Percentiles rank a stretch among this genome's conserved stretches.
Conservation (phyloP, 768 basidiomycete species). For the Russula earlei region DNA sequence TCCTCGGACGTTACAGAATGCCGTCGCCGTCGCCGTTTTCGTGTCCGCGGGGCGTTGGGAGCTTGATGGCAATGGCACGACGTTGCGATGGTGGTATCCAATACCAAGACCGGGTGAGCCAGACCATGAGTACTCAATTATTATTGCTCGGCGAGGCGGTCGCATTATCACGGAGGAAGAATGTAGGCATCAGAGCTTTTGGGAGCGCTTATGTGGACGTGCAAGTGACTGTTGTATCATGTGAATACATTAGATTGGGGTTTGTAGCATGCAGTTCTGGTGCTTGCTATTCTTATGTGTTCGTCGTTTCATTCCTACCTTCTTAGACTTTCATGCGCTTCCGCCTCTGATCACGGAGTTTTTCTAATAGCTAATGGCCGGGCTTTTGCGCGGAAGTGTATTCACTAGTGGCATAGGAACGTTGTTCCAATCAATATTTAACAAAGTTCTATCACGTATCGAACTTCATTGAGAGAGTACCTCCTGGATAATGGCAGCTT, state of each 20-base stretch:
- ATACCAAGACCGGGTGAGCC: constrained; percentile 25
- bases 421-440: too few relatives aligned
- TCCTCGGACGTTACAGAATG: constrained; percentile 32
- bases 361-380: constrained; percentile 4
- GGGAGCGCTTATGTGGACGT: constrained; percentile 14
- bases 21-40: constrained; percentile 41
- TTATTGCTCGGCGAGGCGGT: constrained; percentile 25
- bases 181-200: constrained; percentile 4
- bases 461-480: too few relatives aligned
- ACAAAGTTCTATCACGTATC: too few relatives aligned
- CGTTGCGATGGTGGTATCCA: constrained; percentile 35
- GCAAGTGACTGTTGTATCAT: constrained; percentile 12
- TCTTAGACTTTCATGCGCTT: neutral
- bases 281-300: neutral
- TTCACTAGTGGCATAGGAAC: constrained; percentile 2
- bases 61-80: constrained; percentile 40
- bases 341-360: neutral
- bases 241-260: neutral
- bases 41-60: constrained; percentile 40
- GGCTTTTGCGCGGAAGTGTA: neutral
- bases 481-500: neutral
- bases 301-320: neutral
- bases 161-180: constrained; percentile 24
- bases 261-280: too few relatives aligned
- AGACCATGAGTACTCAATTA: constrained; percentile 27